These are phyloP conservation scores for Yamadazyma triangularis DNA, from an alignment of 1,139 yeast genomes.

Conservation along the genomic window DNA sequence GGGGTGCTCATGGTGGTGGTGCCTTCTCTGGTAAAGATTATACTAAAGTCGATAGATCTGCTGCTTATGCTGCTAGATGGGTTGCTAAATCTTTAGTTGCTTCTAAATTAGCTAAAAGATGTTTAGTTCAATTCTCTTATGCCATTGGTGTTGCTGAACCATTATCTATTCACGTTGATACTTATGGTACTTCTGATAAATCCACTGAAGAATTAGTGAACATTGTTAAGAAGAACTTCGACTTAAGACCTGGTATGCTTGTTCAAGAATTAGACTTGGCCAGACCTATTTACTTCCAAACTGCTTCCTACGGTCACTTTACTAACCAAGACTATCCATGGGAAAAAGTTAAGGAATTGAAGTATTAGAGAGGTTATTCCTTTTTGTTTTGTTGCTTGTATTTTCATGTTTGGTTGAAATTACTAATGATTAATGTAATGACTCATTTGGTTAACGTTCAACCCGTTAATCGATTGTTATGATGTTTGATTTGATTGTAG, in stretches of 20 bases:
- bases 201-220: constrained; percentile 85
- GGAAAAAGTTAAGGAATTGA: constrained; percentile 95
- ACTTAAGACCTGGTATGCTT: constrained; percentile 98
- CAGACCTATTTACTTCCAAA: constrained; percentile 97
- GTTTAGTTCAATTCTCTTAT: constrained; percentile 95
- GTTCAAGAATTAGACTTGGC: constrained; percentile 96
- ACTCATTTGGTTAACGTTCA: constrained; percentile 47
- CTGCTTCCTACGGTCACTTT: constrained; percentile 99
- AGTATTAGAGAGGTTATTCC: constrained; percentile 42
- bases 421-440: constrained; percentile 43
- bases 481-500: constrained; percentile 4
- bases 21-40: constrained; percentile 99
- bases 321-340: constrained; percentile 98
- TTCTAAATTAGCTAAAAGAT: constrained; percentile 96
- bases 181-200: constrained; percentile 94
- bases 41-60: constrained; percentile 99
- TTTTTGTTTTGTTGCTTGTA: constrained; percentile 1
- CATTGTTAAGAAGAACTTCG: constrained; percentile 90
- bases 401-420: constrained; percentile 12
- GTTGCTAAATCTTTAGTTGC: constrained; percentile 96
- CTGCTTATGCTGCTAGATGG: constrained; percentile 99
- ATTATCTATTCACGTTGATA: constrained; percentile 92
- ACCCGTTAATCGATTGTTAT: constrained; percentile 38
- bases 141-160: constrained; percentile 99
- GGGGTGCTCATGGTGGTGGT: constrained; percentile 99